These are phyloP conservation scores for Calocybe gambosa DNA, from an alignment of 1,284 basidiomycete species.

Conservation along the genomic window DNA sequence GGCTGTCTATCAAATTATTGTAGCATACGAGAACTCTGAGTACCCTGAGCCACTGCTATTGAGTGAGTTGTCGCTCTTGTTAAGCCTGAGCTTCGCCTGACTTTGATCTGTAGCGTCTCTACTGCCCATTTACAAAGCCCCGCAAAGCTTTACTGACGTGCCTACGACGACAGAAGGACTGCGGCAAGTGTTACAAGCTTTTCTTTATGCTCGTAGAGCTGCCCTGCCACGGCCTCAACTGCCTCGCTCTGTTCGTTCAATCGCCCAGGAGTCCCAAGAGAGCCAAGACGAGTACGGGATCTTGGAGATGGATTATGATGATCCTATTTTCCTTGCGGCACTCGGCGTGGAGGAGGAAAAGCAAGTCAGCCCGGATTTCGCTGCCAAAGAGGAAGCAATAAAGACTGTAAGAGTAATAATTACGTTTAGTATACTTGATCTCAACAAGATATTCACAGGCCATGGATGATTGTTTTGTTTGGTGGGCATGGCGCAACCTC, in stretches of 20 bases:
- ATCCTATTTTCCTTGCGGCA: conserved; percentile 50
- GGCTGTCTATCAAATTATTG: conserved; percentile 56
- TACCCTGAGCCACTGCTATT: conserved; percentile 67
- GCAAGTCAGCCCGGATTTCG: conserved; percentile 20
- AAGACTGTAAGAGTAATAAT: conserved; percentile 30
- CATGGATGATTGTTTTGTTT: conserved; percentile 25
- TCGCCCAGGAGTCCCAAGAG: conserved; percentile 47
- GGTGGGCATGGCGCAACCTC: conserved; percentile 20
- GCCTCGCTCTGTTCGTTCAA: conserved; percentile 23
- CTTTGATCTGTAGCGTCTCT: conserved; percentile 24
- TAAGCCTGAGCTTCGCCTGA: neutral
- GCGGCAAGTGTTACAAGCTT: conserved; percentile 53
- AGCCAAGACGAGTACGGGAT: conserved; percentile 71
- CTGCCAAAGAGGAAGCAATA: conserved; percentile 34
- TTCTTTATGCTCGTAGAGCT: conserved; percentile 54
- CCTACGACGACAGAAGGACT: conserved; percentile 48
- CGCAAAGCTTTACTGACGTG: conserved; percentile 18
- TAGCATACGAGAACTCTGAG: conserved; percentile 36
- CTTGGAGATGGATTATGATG: conserved; percentile 52
- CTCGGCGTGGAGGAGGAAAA: conserved; percentile 35
- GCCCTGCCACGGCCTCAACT: conserved; percentile 44
- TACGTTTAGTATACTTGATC: neutral
- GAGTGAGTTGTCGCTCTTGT: conserved; percentile 20
- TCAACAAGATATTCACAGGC: conserved; percentile 2
- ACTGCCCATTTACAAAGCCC: conserved; percentile 20